phyloP scores from a whole-genome alignment of 1,139 yeast genomes.

The Pichia sp. region DNA sequence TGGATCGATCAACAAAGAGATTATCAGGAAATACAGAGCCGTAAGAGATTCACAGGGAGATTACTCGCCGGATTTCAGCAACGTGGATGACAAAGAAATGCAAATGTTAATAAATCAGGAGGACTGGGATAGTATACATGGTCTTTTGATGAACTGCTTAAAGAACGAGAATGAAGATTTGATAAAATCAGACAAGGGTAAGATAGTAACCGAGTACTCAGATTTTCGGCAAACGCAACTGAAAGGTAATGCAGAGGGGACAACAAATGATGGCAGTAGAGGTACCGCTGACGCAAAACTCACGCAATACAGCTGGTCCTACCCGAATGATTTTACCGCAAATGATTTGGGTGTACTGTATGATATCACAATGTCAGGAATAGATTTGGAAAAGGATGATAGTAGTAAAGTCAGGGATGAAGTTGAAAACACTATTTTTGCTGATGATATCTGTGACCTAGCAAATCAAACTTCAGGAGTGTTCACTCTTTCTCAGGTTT shows the following conservation, averaged over 20 bases:
- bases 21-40: conserved; percentile 15
- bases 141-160: conserved; percentile 1
- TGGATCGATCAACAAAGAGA: conserved; percentile 19
- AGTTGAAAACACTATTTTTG: not conserved
- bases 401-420: not conserved
- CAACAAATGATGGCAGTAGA: not conserved
- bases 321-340: conserved; percentile 9
- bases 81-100: conserved; percentile 21
- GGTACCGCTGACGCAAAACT: conserved; percentile 1
- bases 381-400: not conserved
- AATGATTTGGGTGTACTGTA: conserved; percentile 10
- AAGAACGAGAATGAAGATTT: not conserved
- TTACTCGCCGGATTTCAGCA: not conserved
- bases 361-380: conserved; percentile 7
- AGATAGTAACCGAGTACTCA: conserved; percentile 5
- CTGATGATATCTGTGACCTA: not conserved
- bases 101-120: conserved; percentile 18
- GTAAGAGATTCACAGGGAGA: conserved; percentile 17
- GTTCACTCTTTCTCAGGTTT: conserved; percentile 15
- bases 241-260: not conserved
- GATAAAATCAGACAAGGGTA: not conserved
- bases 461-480: conserved; percentile 12
- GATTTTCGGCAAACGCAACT: conserved; percentile 4
- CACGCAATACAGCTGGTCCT: conserved; percentile 12
- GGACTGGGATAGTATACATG: conserved; percentile 24